These are phyloP conservation scores for Hyphodiscus sp. DNA, from an alignment of 2,329 filamentous ascomycete genomes.

Conservation along the genomic window DNA sequence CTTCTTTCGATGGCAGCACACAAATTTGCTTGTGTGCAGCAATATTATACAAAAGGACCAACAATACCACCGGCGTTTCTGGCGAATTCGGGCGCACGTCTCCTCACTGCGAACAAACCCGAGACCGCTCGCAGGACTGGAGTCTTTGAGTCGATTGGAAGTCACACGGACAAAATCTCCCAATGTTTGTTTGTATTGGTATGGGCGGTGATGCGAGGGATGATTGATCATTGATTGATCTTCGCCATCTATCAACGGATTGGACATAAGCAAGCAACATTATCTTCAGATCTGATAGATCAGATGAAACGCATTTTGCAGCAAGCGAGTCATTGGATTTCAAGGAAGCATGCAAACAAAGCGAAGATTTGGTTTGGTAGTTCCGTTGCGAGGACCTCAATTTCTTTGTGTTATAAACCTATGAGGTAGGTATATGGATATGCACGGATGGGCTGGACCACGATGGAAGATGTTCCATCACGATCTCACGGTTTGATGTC, in stretches of 20 bases:
- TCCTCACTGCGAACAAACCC: neutral
- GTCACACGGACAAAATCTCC: neutral
- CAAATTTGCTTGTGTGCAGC: constrained; percentile 4
- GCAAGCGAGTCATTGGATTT: neutral
- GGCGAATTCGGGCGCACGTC: neutral
- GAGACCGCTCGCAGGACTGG: neutral
- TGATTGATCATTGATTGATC: neutral
- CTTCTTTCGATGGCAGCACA: neutral
- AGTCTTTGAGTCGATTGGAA: neutral
- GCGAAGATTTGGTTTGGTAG: neutral
- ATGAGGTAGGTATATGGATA: neutral
- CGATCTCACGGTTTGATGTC: no score
- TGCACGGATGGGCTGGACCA: neutral
- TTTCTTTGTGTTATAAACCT: neutral
- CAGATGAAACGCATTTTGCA: neutral
- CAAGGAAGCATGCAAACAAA: neutral
- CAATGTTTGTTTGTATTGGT: neutral
- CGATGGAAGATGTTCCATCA: no score
- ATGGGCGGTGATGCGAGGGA: neutral
- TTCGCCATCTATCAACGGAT: neutral
- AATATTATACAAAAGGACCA: constrained; percentile 1
- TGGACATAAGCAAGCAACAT: neutral
- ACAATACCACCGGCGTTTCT: neutral
- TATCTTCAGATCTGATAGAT: neutral
- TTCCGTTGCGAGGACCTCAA: neutral